These are phyloP conservation scores for Sphaerulina musiva DNA, from an alignment of 2,329 filamentous ascomycete species.

Conservation along the genomic window DNA sequence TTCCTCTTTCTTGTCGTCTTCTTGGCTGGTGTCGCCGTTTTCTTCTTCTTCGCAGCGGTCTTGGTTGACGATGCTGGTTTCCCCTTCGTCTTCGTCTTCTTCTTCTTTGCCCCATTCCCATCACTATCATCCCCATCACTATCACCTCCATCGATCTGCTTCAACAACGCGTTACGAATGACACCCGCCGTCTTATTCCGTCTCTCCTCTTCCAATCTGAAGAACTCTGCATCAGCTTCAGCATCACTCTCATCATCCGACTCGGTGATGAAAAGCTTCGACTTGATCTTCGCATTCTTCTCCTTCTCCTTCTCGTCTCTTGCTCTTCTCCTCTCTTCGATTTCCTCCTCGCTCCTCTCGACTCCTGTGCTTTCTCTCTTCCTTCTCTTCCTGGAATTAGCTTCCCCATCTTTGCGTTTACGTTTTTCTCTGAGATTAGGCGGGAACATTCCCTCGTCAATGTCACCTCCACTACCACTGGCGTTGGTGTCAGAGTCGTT, in stretches of 20 bases:
- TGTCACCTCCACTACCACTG: conserved; percentile 19
- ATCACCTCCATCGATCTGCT: conserved; percentile 33
- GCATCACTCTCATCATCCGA: conserved; percentile 86
- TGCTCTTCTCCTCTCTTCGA: conserved; percentile 54
- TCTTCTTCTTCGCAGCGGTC: conserved; percentile 17
- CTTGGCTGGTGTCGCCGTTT: conserved; percentile 8
- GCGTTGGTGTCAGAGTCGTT: conserved; percentile 47
- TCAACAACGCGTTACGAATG: conserved; percentile 45
- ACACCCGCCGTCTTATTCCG: conserved; percentile 51
- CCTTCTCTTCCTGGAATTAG: conserved; percentile 53
- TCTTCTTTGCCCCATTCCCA: conserved; percentile 23
- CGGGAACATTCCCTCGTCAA: conserved; percentile 28
- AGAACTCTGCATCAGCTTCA: conserved; percentile 68
- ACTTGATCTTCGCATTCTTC: conserved; percentile 75
- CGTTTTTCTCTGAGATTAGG: conserved; percentile 29
- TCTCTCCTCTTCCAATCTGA: conserved; percentile 63
- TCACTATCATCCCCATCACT: conserved; percentile 29
- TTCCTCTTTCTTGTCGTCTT: conserved; percentile 15
- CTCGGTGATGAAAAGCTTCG: conserved; percentile 69
- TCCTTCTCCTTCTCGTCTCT: conserved; percentile 65
- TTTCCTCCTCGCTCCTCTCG: conserved; percentile 57
- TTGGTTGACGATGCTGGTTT: neutral
- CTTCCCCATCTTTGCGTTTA: conserved; percentile 15
- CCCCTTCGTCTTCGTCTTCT: neutral
- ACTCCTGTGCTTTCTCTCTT: conserved; percentile 38